These are phyloP conservation scores for Epichloe uncinata DNA, from an alignment of 2,329 filamentous ascomycete species.

Conservation along the genomic window DNA sequence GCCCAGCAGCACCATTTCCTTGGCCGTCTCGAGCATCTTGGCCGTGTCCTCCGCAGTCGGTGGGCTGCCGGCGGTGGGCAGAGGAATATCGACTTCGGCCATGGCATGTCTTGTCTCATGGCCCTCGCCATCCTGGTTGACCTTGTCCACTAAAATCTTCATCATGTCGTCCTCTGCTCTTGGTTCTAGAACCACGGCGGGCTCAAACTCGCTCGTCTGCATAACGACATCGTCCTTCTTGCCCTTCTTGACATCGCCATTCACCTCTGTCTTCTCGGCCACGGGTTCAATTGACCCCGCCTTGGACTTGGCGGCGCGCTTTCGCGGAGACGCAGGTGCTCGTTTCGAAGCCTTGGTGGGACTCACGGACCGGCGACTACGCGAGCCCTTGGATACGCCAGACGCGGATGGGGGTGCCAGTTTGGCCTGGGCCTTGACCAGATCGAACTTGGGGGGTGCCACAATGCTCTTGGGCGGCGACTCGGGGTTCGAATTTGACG, in stretches of 20 bases:
- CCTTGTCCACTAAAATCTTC: conserved; percentile 55
- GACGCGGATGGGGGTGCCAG: conserved; percentile 38
- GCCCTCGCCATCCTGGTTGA: conserved; percentile 39
- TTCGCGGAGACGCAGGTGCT: conserved; percentile 38
- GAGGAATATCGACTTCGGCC: conserved; percentile 63
- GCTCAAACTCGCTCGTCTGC: conserved; percentile 37
- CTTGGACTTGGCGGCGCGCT: conserved; percentile 35
- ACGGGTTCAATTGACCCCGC: conserved; percentile 23
- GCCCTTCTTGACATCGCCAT: conserved; percentile 18
- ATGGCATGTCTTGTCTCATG: conserved; percentile 58
- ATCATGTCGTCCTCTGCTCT: conserved; percentile 46
- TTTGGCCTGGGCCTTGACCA: conserved; percentile 29
- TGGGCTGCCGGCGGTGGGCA: conserved; percentile 44
- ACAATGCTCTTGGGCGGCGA: conserved; percentile 64
- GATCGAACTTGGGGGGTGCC: conserved; percentile 73
- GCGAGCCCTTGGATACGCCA: conserved; percentile 30
- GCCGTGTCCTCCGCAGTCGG: conserved; percentile 66
- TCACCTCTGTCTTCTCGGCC: conserved; percentile 15
- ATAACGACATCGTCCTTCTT: conserved; percentile 23
- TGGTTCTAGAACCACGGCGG: conserved; percentile 33
- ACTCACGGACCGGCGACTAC: conserved; percentile 43
- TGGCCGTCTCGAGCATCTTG: conserved; percentile 74
- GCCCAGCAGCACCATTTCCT: conserved; percentile 69
- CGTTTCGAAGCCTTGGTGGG: conserved; percentile 38
- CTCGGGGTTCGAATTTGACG: conserved; percentile 44